Percentiles rank a stretch among this genome's conserved stretches.
phyloP scores from a whole-genome alignment of 305 asterid species.

The Caryopteris hybrid region DNA sequence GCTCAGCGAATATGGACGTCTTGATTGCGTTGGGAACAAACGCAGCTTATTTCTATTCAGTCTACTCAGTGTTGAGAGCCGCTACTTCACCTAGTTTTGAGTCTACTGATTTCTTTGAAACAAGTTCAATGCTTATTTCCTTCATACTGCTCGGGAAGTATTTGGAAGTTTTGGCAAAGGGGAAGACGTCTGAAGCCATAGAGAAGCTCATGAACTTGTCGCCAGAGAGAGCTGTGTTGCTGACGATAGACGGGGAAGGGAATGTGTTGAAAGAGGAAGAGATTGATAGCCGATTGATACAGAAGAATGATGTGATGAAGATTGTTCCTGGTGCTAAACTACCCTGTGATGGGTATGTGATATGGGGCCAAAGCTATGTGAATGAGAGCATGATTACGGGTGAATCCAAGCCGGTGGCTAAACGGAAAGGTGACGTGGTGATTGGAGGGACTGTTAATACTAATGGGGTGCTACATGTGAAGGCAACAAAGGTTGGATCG shows the following conservation, averaged over 20 bases:
- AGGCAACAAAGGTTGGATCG: slow-evolving; percentile 52
- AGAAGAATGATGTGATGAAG: slow-evolving; percentile 47
- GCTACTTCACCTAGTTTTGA: slow-evolving; percentile 47
- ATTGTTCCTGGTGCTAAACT: slow-evolving; percentile 52
- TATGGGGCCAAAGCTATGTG: slow-evolving; percentile 51
- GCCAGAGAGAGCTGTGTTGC: slow-evolving; percentile 50
- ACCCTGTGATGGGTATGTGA: slow-evolving; percentile 50
- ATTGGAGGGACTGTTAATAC: slow-evolving; percentile 57
- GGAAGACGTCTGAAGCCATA: slow-evolving; percentile 62
- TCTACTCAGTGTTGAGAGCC: slow-evolving; percentile 64
- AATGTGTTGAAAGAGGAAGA: slow-evolving; percentile 49
- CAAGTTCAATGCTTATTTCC: slow-evolving; percentile 56
- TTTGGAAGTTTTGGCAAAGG: slow-evolving; percentile 54
- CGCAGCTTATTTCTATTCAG: slow-evolving; percentile 75
- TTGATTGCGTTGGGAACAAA: slow-evolving; percentile 73
- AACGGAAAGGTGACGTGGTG: slow-evolving; percentile 36
- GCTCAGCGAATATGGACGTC: slow-evolving; percentile 84
- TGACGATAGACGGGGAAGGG: slow-evolving; percentile 43
- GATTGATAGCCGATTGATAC: slow-evolving; percentile 40
- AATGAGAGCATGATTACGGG: slow-evolving; percentile 71
- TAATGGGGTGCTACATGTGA: slow-evolving; percentile 45
- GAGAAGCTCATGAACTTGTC: slow-evolving; percentile 78
- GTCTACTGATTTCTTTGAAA: slow-evolving; percentile 54
- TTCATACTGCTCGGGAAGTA: slow-evolving; percentile 57
- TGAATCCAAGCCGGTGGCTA: slow-evolving; percentile 41